A percentile compares a stretch with the other conserved stretches of the same genome.
Evolutionary conservation across 345 rosid genomes (phyloP).

Genomic region (Eucalyptus tenuipes): DNA sequence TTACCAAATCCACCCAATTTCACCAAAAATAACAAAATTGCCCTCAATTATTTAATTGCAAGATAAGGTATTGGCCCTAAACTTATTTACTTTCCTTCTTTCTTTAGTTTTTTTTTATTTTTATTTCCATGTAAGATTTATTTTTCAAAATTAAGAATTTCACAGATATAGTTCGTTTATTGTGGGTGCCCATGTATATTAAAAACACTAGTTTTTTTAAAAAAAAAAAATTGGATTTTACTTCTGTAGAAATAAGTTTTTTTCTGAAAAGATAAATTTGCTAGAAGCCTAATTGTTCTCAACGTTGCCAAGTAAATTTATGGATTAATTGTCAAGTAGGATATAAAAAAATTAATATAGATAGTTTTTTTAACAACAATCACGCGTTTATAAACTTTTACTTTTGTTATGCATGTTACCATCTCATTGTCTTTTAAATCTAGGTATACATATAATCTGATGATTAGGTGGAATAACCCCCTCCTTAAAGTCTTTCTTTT

Average conservation of each 20-base stretch:
- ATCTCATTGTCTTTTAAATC: fast-evolving
- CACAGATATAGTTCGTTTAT: neutral
- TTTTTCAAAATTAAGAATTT: neutral
- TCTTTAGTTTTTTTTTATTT: no score
- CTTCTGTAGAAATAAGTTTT: neutral
- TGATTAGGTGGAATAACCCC: neutral
- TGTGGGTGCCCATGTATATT: neutral
- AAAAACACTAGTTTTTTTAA: neutral
- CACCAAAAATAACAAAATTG: no score
- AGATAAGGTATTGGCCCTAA: neutral
- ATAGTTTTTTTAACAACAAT: no score
- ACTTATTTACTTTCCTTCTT: neutral
- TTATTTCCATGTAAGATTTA: neutral
- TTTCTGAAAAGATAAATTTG: neutral
- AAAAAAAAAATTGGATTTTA: no score
- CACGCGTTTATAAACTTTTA: no score
- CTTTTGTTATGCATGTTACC: no score
- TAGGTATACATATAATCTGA: fast-evolving
- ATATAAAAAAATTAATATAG: no score
- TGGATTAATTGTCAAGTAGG: neutral
- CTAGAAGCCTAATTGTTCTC: fast-evolving
- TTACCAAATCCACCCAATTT: no score
- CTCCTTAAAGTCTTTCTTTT: fast-evolving
- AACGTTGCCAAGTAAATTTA: neutral
- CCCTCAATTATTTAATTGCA: neutral